These are phyloP conservation scores for Capsicum rhomboideum DNA, from an alignment of 257 asterid species.

Conservation along the genomic window DNA sequence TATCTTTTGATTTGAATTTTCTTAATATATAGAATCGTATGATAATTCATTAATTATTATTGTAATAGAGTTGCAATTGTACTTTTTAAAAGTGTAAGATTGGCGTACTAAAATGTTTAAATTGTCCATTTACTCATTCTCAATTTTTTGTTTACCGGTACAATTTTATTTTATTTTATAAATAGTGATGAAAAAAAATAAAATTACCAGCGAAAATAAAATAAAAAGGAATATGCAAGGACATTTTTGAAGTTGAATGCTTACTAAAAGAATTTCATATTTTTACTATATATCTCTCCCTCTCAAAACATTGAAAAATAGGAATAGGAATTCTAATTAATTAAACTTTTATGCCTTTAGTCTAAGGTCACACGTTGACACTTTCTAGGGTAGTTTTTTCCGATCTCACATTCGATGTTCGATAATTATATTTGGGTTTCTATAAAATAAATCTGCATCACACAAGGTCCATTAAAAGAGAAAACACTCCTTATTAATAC, in stretches of 20 bases:
- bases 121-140: no score
- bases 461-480: no score
- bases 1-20: not conserved
- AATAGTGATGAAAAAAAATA: not conserved
- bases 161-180: no score
- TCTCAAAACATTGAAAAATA: not conserved
- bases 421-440: rapidly evolving
- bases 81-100: not conserved
- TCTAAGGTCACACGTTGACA: not conserved
- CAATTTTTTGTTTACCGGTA: no score
- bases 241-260: not conserved
- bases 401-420: not conserved
- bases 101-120: no score
- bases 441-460: not conserved
- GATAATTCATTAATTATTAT: not conserved
- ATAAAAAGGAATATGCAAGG: not conserved
- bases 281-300: no score
- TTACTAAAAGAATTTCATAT: not conserved
- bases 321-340: not conserved
- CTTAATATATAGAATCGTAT: not conserved
- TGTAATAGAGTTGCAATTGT: not conserved
- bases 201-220: no score
- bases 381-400: no score
- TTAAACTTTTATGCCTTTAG: not conserved
- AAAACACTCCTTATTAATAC: no score